phyloP scores from a whole-genome alignment of 1,139 yeast species.

The Blastobotrys persicus region DNA sequence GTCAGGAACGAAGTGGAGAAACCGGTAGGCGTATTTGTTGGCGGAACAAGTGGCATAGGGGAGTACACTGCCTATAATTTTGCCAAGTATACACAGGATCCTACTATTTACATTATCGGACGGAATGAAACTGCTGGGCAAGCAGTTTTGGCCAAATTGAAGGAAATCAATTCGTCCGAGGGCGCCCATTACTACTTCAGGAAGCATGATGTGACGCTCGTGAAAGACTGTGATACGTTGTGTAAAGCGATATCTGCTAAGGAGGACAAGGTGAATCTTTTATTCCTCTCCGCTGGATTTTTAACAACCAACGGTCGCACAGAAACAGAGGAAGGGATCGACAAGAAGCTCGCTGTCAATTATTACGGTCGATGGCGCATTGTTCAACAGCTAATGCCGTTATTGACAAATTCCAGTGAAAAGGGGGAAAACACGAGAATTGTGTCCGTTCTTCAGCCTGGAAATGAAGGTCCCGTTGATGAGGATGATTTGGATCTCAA shows the following conservation, averaged over 20 bases:
- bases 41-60: constrained; percentile 38
- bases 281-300: constrained; percentile 30
- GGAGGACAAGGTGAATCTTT: constrained; percentile 31
- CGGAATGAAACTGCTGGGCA: constrained; percentile 30
- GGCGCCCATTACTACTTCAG: constrained; percentile 29
- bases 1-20: constrained; percentile 10
- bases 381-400: constrained; percentile 26
- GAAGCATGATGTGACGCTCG: constrained; percentile 27
- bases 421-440: constrained; percentile 31
- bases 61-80: constrained; percentile 32
- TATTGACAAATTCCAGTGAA: constrained; percentile 29
- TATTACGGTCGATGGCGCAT: constrained; percentile 35
- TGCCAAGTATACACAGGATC: constrained; percentile 31
- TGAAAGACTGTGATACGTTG: constrained; percentile 30
- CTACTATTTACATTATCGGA: constrained; percentile 35
- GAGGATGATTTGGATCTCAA: constrained; percentile 32
- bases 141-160: constrained; percentile 24
- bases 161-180: constrained; percentile 20
- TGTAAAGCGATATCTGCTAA: constrained; percentile 23
- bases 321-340: constrained; percentile 34
- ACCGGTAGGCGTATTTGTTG: constrained; percentile 35
- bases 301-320: constrained; percentile 23
- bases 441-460: constrained; percentile 32
- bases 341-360: constrained; percentile 29
- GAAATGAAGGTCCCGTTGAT: constrained; percentile 25